These are phyloP conservation scores for Trichoderma gracile DNA, from an alignment of 2,329 filamentous ascomycete genomes.

Conservation along the genomic window DNA sequence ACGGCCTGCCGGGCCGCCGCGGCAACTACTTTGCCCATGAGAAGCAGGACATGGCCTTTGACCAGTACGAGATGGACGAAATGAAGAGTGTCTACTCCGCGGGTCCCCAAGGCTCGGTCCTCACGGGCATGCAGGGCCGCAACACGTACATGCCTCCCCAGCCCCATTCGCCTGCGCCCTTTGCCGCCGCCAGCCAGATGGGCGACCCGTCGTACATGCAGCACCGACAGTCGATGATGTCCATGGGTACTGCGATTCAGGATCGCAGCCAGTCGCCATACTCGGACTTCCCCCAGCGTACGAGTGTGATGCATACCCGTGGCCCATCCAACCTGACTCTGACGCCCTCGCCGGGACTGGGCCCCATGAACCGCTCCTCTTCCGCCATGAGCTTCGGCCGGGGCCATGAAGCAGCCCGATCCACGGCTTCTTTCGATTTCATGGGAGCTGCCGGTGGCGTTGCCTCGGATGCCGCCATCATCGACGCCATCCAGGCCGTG, in stretches of 20 bases:
- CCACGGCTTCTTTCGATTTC: constrained; percentile 60
- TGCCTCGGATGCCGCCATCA: constrained; percentile 76
- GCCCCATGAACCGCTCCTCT: constrained; percentile 42
- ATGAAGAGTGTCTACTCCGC: constrained; percentile 96
- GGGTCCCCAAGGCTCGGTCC: constrained; percentile 81
- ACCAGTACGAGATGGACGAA: constrained; percentile 95
- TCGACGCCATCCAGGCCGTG: constrained; percentile 80
- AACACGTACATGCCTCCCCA: constrained; percentile 79
- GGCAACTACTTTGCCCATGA: constrained; percentile 69
- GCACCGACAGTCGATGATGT: constrained; percentile 72
- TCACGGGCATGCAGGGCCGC: constrained; percentile 76
- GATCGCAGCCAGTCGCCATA: constrained; percentile 59
- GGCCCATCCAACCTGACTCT: constrained; percentile 50
- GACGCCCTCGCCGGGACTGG: constrained; percentile 42
- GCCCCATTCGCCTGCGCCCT: constrained; percentile 76
- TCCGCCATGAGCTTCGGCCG: constrained; percentile 52
- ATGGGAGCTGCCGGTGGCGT: constrained; percentile 55
- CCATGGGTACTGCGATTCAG: constrained; percentile 53
- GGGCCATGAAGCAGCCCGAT: constrained; percentile 50
- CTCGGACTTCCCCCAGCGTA: constrained; percentile 56
- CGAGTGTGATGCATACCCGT: constrained; percentile 63
- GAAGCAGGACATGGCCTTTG: constrained; percentile 66
- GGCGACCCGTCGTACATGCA: constrained; percentile 53
- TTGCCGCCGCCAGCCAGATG: constrained; percentile 53
- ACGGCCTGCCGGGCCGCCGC: constrained; percentile 88